Conservation (phyloP, 805 yeast species). For the Candida jianshihensis region DNA sequence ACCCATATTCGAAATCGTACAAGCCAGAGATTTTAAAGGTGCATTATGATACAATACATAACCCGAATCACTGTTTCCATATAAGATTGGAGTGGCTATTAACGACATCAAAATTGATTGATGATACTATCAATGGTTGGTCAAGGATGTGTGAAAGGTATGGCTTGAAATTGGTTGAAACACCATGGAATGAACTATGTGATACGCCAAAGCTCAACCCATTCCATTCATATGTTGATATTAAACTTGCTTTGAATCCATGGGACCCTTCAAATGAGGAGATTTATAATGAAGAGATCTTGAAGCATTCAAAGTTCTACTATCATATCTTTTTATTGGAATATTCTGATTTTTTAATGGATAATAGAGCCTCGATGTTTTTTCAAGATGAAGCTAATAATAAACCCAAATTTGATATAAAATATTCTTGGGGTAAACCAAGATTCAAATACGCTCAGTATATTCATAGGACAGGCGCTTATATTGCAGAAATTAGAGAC, state of each 20-base stretch:
- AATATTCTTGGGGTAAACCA: slow-evolving; percentile 90
- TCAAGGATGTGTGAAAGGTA: slow-evolving; percentile 78
- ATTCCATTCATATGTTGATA: slow-evolving; percentile 76
- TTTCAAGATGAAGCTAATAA: slow-evolving; percentile 41
- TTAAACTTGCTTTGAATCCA: slow-evolving; percentile 63
- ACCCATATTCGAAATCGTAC: slow-evolving; percentile 62
- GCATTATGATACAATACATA: slow-evolving; percentile 87
- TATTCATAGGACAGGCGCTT: slow-evolving; percentile 83
- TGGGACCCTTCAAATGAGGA: slow-evolving; percentile 47
- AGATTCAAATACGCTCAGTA: slow-evolving; percentile 79
- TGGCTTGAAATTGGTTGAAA: slow-evolving; percentile 75
- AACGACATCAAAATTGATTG: slow-evolving; percentile 78
- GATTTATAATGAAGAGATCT: slow-evolving; percentile 34
- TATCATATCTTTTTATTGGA: slow-evolving; percentile 74
- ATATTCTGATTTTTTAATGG: slow-evolving; percentile 68
- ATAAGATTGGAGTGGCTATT: slow-evolving; percentile 89
- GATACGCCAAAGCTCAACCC: slow-evolving; percentile 74
- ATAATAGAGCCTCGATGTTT: slow-evolving; percentile 66
- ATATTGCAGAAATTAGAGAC: slow-evolving; percentile 79
- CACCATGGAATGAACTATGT: slow-evolving; percentile 86
- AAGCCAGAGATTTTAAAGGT: slow-evolving; percentile 74
- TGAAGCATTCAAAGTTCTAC: slow-evolving; percentile 51
- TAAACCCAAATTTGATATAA: slow-evolving; percentile 48
- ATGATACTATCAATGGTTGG: slow-evolving; percentile 72
- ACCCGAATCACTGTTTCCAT: slow-evolving; percentile 92